These are phyloP conservation scores for Ilyonectria destructans DNA, from an alignment of 2,329 filamentous ascomycete species.

Conservation along the genomic window DNA sequence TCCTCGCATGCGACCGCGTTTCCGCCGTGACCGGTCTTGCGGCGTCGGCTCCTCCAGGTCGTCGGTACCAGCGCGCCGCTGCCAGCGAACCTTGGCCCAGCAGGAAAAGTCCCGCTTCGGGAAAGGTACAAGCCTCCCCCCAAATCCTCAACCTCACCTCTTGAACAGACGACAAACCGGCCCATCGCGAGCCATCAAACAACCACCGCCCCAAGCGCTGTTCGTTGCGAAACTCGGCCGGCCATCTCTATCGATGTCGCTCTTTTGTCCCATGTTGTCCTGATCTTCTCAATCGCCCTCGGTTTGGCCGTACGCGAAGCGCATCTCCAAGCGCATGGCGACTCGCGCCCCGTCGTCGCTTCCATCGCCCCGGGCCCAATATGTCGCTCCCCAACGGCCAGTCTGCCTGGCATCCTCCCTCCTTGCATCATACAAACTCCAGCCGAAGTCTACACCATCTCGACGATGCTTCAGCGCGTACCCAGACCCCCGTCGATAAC, in stretches of 20 bases:
- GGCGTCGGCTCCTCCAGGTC: constrained; percentile 38
- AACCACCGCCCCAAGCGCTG: constrained; percentile 60
- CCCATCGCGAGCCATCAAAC: constrained; percentile 68
- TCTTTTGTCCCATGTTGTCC: constrained; percentile 66
- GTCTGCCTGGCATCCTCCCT: constrained; percentile 75
- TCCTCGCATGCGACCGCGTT: constrained; percentile 16
- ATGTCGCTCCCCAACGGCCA: constrained; percentile 81
- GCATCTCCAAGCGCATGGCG: constrained; percentile 71
- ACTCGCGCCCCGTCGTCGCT: constrained; percentile 64
- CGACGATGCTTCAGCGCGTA: constrained; percentile 73
- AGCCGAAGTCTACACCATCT: constrained; percentile 69
- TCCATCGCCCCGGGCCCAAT: constrained; percentile 67
- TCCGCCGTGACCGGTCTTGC: constrained; percentile 21
- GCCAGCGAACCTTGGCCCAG: constrained; percentile 44
- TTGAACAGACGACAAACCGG: constrained; percentile 68
- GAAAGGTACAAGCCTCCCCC: constrained; percentile 58
- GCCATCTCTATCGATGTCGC: constrained; percentile 70
- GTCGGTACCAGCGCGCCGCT: constrained; percentile 39
- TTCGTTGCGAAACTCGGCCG: constrained; percentile 57
- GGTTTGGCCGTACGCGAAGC: constrained; percentile 67
- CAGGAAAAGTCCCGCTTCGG: constrained; percentile 59
- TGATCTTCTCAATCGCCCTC: constrained; percentile 64
- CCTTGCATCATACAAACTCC: constrained; percentile 64
- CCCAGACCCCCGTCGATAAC: constrained; percentile 67
- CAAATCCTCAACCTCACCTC: constrained; percentile 72